Percentiles rank a stretch among this genome's conserved stretches.
Evolutionary conservation across 1,284 basidiomycete species (phyloP).

Genomic region (Malassezia sympodialis): DNA sequence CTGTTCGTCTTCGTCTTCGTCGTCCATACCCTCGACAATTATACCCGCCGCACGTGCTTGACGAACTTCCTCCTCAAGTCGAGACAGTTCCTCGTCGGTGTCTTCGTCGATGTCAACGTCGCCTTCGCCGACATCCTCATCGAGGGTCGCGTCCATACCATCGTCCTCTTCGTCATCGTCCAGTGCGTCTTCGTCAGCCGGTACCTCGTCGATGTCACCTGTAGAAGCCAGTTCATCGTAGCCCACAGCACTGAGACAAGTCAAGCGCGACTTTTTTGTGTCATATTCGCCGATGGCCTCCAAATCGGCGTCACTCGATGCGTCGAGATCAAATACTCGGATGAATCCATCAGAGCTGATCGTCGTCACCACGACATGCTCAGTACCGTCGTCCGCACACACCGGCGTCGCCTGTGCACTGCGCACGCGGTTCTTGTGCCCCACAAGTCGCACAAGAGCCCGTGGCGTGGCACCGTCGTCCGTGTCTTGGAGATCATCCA

Average conservation of each 20-base stretch:
- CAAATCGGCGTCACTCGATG: slow-evolving; percentile 10
- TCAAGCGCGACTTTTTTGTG: slow-evolving; percentile 41
- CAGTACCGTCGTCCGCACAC: neutral
- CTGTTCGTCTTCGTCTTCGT: slow-evolving; percentile 14
- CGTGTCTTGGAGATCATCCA: slow-evolving; percentile 21
- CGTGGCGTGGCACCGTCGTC: slow-evolving; percentile 20
- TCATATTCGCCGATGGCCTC: slow-evolving; percentile 27
- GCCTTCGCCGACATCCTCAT: slow-evolving; percentile 16
- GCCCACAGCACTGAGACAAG: slow-evolving; percentile 38
- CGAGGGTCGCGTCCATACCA: slow-evolving; percentile 14
- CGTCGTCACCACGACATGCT: slow-evolving; percentile 22
- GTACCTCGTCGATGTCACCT: neutral
- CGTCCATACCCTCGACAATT: slow-evolving; percentile 18
- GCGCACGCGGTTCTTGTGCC: slow-evolving; percentile 37
- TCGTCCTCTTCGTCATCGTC: slow-evolving; percentile 14
- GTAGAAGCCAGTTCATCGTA: slow-evolving; percentile 13
- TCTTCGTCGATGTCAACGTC: slow-evolving; percentile 15
- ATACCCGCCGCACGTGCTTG: slow-evolving; percentile 14
- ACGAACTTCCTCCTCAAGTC: slow-evolving; percentile 17
- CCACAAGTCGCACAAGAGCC: slow-evolving; percentile 31
- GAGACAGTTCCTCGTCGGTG: slow-evolving; percentile 18
- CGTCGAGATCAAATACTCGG: slow-evolving; percentile 34
- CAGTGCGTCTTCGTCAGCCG: slow-evolving; percentile 1
- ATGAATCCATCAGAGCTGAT: slow-evolving; percentile 45
- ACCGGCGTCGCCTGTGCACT: neutral